These are phyloP conservation scores for Neocatenulostroma microsporum DNA, from an alignment of 2,329 filamentous ascomycete genomes.

Conservation along the genomic window DNA sequence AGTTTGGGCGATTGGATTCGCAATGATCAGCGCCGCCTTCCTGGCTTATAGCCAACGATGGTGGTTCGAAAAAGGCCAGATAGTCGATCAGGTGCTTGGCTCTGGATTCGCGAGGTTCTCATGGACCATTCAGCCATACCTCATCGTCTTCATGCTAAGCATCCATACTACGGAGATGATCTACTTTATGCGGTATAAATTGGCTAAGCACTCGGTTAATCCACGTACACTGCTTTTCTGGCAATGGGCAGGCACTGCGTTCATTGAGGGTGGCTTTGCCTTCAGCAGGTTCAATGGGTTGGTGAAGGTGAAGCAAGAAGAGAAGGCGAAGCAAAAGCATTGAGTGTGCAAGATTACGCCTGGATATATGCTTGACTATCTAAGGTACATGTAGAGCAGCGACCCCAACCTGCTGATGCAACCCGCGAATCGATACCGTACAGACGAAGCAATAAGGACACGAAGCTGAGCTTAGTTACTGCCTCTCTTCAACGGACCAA, in stretches of 20 bases:
- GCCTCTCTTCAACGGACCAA: slow-evolving; percentile 16
- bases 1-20: slow-evolving; percentile 47
- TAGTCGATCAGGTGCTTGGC: slow-evolving; percentile 35
- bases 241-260: slow-evolving; percentile 45
- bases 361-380: too few relatives aligned
- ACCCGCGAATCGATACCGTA: too few relatives aligned
- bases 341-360: too few relatives aligned
- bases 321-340: slow-evolving; percentile 34
- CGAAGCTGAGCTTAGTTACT: too few relatives aligned
- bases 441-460: neutral
- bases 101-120: slow-evolving; percentile 54
- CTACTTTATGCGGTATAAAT: slow-evolving; percentile 37
- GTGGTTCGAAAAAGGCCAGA: slow-evolving; percentile 45
- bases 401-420: too few relatives aligned
- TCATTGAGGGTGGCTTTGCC: slow-evolving; percentile 47
- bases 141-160: slow-evolving; percentile 52
- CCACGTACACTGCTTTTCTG: slow-evolving; percentile 44
- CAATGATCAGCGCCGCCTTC: slow-evolving; percentile 49
- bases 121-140: slow-evolving; percentile 49
- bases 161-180: slow-evolving; percentile 61
- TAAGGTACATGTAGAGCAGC: too few relatives aligned
- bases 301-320: slow-evolving; percentile 34
- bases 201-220: slow-evolving; percentile 47
- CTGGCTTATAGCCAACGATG: slow-evolving; percentile 43
- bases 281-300: slow-evolving; percentile 41